Evolutionary conservation across 139 green algal genomes (phyloP), one percentile per base, ranked within the genome.

Genomic region (Coelastrella sp.): DNA sequence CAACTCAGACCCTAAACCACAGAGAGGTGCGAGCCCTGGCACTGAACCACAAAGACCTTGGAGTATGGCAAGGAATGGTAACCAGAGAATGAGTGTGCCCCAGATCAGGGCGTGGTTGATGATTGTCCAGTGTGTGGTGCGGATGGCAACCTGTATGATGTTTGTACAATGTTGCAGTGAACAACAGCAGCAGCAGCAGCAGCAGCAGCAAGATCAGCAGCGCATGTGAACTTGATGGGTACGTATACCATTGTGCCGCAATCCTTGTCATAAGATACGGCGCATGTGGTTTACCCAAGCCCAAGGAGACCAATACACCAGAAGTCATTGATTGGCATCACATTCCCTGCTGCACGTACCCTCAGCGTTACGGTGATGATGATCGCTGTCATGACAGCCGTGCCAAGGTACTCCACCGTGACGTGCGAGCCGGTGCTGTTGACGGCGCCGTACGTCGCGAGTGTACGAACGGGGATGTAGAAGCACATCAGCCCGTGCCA

Each of bases 51-150:
- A 87, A 7, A 81, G 41, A 6, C 43, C 38, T 43, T 38, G 51
- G 21, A 87, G 57, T 1, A 75, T 2, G 0, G 35, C 69, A 8
- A 87, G 53, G 69, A 87, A 87, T 30, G 57, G 69, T 35, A 87
- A 35, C 82, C 82, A 87, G 2, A 74, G 40, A 30, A 25, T 53
- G 0, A 87, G 69, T 2, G 69, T 75, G 40, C 53, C 82, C 82
- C 82, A 87, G 69, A 87, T 79, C 15, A 68, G 32, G 30, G 32
- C 82, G 57, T 87, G 82, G 71, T 87, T 87, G 23, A 81, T 57
- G 2, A 51, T 13, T 2, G 82, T 87, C 82, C 82, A 87, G 53
- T 87, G 45, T 0, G 51, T 74, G 38, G 82, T 87, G 69, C 82
- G 82, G 27, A 87, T 81, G 53, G 82, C 82, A 19, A 87, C 82